These are phyloP conservation scores for Lachnellula arida DNA, from an alignment of 2,329 filamentous ascomycete genomes.

Conservation along the genomic window DNA sequence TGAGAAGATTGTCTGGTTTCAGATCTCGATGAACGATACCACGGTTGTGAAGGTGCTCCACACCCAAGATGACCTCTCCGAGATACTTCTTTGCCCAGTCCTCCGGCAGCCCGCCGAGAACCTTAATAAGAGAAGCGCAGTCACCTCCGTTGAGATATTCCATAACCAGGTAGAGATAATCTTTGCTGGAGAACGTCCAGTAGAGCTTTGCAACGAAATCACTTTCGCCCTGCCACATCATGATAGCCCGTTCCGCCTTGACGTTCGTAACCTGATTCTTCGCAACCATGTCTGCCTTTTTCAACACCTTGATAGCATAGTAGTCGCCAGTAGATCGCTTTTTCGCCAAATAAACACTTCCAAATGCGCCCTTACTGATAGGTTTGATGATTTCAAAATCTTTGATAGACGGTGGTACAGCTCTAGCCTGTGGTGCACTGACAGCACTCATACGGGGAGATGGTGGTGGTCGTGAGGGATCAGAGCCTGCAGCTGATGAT, in stretches of 20 bases:
- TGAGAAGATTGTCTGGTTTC: slow-evolving; percentile 95
- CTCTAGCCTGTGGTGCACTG: slow-evolving; percentile 75
- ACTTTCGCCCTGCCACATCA: slow-evolving; percentile 99
- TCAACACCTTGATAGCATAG: slow-evolving; percentile 96
- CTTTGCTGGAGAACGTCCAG: slow-evolving; percentile 99
- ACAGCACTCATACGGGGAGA: slow-evolving; percentile 79
- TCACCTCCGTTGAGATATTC: slow-evolving; percentile 98
- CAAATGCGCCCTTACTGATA: slow-evolving; percentile 97
- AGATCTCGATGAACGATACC: slow-evolving; percentile 96
- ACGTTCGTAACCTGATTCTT: slow-evolving; percentile 99
- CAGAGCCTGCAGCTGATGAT: slow-evolving; percentile 81
- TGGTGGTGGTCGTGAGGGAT: slow-evolving; percentile 60
- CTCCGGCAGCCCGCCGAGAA: slow-evolving; percentile 85
- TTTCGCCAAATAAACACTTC: slow-evolving; percentile 95
- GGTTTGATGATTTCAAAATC: slow-evolving; percentile 99
- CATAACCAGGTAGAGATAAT: slow-evolving; percentile 98
- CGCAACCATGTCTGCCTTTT: slow-evolving; percentile 99
- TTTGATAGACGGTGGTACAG: slow-evolving; percentile 92
- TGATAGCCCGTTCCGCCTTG: slow-evolving; percentile 96
- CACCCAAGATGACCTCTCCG: slow-evolving; percentile 91
- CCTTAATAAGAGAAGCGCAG: slow-evolving; percentile 93
- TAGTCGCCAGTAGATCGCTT: slow-evolving; percentile 99
- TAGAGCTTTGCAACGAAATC: slow-evolving; percentile 98
- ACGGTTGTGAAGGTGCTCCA: slow-evolving; percentile 89
- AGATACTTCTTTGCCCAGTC: slow-evolving; percentile 99